Evolutionary conservation across 805 yeast genomes (phyloP), one percentile per base, ranked within the genome.

Genomic region (Zygosaccharomyces pseudorouxii): DNA sequence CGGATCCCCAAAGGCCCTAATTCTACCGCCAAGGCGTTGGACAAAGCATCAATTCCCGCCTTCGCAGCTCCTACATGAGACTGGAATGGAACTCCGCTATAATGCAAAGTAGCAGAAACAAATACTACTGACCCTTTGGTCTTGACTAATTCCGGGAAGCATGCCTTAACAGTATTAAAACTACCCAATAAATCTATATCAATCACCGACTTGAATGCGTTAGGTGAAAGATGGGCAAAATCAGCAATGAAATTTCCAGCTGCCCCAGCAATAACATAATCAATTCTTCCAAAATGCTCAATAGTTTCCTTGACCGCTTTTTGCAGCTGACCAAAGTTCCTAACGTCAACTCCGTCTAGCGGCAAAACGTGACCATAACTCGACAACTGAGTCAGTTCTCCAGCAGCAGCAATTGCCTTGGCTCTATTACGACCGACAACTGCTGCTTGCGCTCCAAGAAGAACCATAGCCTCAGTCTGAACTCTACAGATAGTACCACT

Each of bases 401-500:
- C 59, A 2, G 95, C 95, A 0, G 85, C 89, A 35, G 66, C 57
- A 47, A 72, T 75, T 0, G 96, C 86, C 56, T 83, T 85, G 38
- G 73, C 78, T 27, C 62, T 70, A 58, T 84, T 83, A 62, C 97
- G 78, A 2, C 98, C 97, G 25, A 92, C 66, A 38, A 92, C 84
- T 4, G 86, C 86, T 12, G 95, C 96, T 60, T 87, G 74, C 46
- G 96, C 93, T 4, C 98, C 98, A 9, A 92, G 71, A 14, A 79
- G 69, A 2, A 89, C 84, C 69, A 92, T 55, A 0, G 96, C 96
- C 64, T 87, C 95, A 0, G 86, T 79, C 66, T 90, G 97, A 5
- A 86, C 92, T 42, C 93, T 73, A 67, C 97, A 90, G 47, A 92
- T 90, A n/a, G 96, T 81, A 10, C 97, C 97, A 2, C 97, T 93